Percentiles rank a stretch among this genome's conserved stretches.
These are phyloP conservation scores for Pelagomonas calceolata DNA, from an alignment of 108 stramenopile species.

Conservation along the genomic window DNA sequence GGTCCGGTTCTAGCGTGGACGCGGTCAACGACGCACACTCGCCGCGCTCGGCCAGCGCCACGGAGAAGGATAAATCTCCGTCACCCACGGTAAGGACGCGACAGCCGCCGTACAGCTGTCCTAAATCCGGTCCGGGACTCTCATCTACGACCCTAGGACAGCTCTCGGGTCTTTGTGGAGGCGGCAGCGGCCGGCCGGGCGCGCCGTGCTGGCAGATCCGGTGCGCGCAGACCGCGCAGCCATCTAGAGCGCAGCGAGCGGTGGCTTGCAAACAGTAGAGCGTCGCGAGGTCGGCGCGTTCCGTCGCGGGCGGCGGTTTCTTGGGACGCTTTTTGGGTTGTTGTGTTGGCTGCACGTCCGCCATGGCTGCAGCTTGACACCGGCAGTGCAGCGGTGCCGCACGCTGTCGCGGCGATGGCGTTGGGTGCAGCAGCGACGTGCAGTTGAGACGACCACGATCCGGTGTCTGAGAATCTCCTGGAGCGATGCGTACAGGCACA, in stretches of 20 bases:
- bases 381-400: too few relatives aligned
- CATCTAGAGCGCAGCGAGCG: background rate
- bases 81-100: conserved; percentile 69
- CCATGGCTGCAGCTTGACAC: too few relatives aligned
- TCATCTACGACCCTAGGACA: conserved; percentile 36
- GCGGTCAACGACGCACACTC: background rate
- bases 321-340: too few relatives aligned
- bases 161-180: conserved; percentile 63
- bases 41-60: conserved; percentile 42
- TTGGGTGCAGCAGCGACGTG: too few relatives aligned
- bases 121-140: background rate
- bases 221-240: conserved; percentile 73
- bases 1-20: background rate
- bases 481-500: too few relatives aligned
- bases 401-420: too few relatives aligned
- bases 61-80: conserved; percentile 77
- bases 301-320: too few relatives aligned
- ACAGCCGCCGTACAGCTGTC: conserved; percentile 17
- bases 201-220: conserved; percentile 36
- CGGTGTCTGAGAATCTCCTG: too few relatives aligned
- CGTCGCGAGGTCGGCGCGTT: too few relatives aligned
- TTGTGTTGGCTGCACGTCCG: too few relatives aligned
- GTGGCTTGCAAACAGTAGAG: too few relatives aligned
- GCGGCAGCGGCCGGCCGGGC: conserved; percentile 3
- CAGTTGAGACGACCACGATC: too few relatives aligned